A percentile compares a stretch with the other conserved stretches of the same genome.
Evolutionary conservation across 371 early-diverging fungal species (phyloP).

Genomic region (Mortierella sp.): DNA sequence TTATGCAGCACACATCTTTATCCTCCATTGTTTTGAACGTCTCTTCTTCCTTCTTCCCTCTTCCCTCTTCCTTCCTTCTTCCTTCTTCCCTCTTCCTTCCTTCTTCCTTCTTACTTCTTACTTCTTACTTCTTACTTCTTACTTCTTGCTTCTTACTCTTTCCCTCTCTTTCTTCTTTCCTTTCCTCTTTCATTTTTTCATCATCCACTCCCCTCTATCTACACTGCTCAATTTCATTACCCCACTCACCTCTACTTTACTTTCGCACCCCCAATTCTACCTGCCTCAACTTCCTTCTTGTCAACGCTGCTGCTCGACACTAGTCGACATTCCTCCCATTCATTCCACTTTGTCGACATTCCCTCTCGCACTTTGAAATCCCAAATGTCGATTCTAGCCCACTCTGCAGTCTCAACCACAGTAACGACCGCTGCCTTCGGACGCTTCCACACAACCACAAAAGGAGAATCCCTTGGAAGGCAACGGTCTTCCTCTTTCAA

Average conservation of each 20-base stretch:
- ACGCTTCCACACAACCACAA: constrained; percentile 31
- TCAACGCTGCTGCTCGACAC: background rate
- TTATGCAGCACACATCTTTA: too few relatives aligned
- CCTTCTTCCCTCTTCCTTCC: background rate
- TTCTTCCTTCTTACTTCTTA: too few relatives aligned
- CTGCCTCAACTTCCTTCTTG: background rate
- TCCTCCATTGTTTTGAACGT: too few relatives aligned
- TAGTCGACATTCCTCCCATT: background rate
- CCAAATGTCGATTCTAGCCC: constrained; percentile 10
- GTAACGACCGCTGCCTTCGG: constrained; percentile 30
- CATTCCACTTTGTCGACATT: too few relatives aligned
- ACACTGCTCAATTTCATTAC: background rate
- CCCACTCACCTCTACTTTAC: background rate
- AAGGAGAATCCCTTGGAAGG: constrained; percentile 17
- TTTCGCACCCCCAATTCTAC: background rate
- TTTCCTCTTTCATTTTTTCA: background rate
- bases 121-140: constrained; percentile 1
- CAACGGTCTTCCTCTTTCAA: constrained; percentile 51
- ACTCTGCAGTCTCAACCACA: constrained; percentile 13
- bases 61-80: background rate
- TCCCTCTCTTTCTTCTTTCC: background rate
- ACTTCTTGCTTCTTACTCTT: background rate
- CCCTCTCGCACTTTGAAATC: background rate
- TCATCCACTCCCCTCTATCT: background rate
- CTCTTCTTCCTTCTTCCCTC: background rate